Percentiles rank a stretch among this genome's conserved stretches.
These are phyloP conservation scores for Calonectria ilicicola DNA, from an alignment of 2,329 filamentous ascomycete species.

Conservation along the genomic window DNA sequence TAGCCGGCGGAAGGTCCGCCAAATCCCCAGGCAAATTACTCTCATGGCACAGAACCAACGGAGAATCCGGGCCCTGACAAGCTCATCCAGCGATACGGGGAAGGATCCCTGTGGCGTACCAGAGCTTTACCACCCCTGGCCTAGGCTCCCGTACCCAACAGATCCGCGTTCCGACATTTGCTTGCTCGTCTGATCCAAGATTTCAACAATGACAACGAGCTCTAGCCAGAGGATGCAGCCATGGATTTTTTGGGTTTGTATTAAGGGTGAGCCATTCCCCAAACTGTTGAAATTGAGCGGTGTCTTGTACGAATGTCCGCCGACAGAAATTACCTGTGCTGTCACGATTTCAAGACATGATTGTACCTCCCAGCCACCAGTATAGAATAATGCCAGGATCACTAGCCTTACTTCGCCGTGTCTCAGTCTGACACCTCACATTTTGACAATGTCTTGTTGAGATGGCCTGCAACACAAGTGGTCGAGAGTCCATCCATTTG, in stretches of 20 bases:
- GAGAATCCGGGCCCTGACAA: not conserved
- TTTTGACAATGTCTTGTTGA: not conserved
- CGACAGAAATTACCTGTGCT: not conserved
- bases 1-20: not conserved
- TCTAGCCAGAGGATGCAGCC: not conserved
- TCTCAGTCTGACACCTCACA: not conserved
- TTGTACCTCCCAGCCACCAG: not conserved
- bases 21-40: not conserved
- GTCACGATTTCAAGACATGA: not conserved
- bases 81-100: not conserved
- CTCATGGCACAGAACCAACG: not conserved
- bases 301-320: too few species aligned
- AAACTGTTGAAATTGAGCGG: not conserved
- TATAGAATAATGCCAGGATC: not conserved
- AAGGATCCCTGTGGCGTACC: not conserved
- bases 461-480: not conserved
- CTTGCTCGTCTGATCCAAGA: not conserved
- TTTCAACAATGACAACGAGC: not conserved
- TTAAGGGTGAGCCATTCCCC: not conserved
- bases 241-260: not conserved
- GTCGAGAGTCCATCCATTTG: not conserved
- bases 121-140: not conserved
- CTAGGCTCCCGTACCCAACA: not conserved
- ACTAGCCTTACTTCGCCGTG: not conserved
- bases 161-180: not conserved